Percentiles rank a stretch among this genome's conserved stretches.
Evolutionary conservation across 2,329 filamentous ascomycete species (phyloP).

Genomic region (Apiospora arundinis): DNA sequence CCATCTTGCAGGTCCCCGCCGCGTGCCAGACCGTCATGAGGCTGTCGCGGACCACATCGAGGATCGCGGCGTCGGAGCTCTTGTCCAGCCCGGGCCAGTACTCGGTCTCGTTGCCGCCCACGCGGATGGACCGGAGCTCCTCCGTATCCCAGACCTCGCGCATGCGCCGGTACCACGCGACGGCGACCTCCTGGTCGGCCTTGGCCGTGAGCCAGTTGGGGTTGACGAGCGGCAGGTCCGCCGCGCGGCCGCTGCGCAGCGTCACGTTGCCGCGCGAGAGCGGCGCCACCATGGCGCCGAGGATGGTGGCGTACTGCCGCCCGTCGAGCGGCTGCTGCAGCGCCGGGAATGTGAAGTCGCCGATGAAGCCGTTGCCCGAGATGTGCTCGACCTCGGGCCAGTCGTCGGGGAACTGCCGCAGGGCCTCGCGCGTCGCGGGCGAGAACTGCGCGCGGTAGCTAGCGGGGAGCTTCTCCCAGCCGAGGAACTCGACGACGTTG

Average conservation of each 20-base stretch:
- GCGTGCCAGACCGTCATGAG: constrained; percentile 29
- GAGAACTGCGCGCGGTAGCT: constrained; percentile 28
- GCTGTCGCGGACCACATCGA: constrained; percentile 23
- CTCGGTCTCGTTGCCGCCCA: constrained; percentile 17
- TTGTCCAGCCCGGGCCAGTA: constrained; percentile 26
- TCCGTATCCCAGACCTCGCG: constrained; percentile 38
- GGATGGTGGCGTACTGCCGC: constrained; percentile 31
- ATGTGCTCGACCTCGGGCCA: constrained; percentile 28
- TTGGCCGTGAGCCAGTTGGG: constrained; percentile 47
- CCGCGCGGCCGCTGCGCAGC: constrained; percentile 39
- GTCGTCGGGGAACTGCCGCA: constrained; percentile 55
- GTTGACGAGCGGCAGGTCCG: constrained; percentile 46
- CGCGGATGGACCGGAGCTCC: constrained; percentile 14
- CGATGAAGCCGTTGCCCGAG: constrained; percentile 25
- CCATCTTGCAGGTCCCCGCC: constrained; percentile 31
- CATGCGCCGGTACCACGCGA: constrained; percentile 46
- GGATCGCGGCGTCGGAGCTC: constrained; percentile 25
- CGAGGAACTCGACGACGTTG: constrained; percentile 32
- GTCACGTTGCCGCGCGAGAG: constrained; percentile 48
- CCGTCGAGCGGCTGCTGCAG: constrained; percentile 26
- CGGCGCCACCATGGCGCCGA: constrained; percentile 46
- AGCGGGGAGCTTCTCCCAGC: constrained; percentile 40
- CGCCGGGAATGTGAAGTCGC: constrained; percentile 25
- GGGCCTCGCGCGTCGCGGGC: constrained; percentile 41
- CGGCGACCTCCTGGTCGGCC: constrained; percentile 47